These are phyloP conservation scores for Comarum palustre DNA, from an alignment of 306 rosid genomes.

Conservation along the genomic window DNA sequence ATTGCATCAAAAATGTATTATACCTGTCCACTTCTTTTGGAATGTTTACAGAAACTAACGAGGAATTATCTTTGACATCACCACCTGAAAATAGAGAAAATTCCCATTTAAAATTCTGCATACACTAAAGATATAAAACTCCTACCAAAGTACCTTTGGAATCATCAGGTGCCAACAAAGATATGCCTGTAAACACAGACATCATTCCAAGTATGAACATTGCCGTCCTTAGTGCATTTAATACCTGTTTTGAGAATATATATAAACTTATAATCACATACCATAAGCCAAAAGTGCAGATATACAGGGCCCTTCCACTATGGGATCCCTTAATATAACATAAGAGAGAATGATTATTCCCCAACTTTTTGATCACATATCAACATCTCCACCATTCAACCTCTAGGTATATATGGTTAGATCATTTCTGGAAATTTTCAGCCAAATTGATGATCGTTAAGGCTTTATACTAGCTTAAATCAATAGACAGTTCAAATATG, in stretches of 20 bases:
- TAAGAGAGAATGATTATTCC: too few species aligned
- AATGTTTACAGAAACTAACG: constrained; percentile 51
- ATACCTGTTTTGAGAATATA: constrained; percentile 61
- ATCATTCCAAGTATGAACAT: constrained; percentile 89
- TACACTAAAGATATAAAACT: constrained; percentile 15
- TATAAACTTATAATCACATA: constrained; percentile 24
- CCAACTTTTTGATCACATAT: too few species aligned
- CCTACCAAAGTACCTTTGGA: constrained; percentile 58
- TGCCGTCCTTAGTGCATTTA: constrained; percentile 82
- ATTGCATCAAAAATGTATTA: neutral
- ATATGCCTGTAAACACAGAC: constrained; percentile 89
- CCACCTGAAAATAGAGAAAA: constrained; percentile 51
- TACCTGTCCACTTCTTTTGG: constrained; percentile 72
- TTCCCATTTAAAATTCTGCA: constrained; percentile 20
- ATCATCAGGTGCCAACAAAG: constrained; percentile 95
- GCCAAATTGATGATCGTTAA: too few species aligned
- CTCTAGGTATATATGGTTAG: too few species aligned
- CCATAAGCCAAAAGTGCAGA: constrained; percentile 1
- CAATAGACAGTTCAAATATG: too few species aligned
- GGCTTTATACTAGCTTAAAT: too few species aligned
- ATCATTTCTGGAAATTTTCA: too few species aligned
- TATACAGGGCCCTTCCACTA: too few species aligned
- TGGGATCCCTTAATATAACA: too few species aligned
- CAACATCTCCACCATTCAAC: too few species aligned
- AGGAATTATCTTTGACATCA: constrained; percentile 60